phyloP scores from a whole-genome alignment of 2,329 filamentous ascomycete species.

The Zalaria sp. region DNA sequence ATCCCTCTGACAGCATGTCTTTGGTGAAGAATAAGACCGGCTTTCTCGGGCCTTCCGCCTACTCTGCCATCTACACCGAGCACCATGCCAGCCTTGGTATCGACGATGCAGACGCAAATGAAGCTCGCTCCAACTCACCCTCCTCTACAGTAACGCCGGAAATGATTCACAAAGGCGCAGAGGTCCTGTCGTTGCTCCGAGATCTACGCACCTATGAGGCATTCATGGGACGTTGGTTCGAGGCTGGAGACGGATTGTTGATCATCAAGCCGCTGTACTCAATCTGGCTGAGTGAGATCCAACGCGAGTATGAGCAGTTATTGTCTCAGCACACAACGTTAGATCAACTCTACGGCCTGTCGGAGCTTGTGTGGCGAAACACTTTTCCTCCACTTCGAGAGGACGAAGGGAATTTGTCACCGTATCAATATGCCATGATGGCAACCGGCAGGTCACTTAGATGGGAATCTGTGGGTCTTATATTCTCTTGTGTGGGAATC shows the following conservation, averaged over 20 bases:
- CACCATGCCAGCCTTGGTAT: conserved; percentile 12
- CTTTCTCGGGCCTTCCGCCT: conserved; percentile 18
- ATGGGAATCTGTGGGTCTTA: conserved; percentile 30
- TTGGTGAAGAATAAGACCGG: conserved; percentile 16
- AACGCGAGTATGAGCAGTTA: conserved; percentile 17
- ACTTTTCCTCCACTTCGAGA: conserved; percentile 20
- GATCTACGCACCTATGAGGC: conserved; percentile 17
- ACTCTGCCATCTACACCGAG: conserved; percentile 19
- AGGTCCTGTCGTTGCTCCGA: conserved; percentile 16
- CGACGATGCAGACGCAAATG: conserved; percentile 9
- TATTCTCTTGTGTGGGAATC: conserved; percentile 23
- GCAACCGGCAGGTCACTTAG: conserved; percentile 25
- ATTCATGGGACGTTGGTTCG: conserved; percentile 17
- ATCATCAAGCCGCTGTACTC: conserved; percentile 16
- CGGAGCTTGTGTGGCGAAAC: conserved; percentile 28
- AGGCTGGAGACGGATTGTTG: conserved; percentile 19
- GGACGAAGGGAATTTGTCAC: conserved; percentile 21
- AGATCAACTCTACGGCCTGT: conserved; percentile 20
- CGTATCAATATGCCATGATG: conserved; percentile 22
- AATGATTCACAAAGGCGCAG: conserved; percentile 18
- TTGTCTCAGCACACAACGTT: conserved; percentile 15
- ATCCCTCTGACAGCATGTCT: conserved; percentile 8
- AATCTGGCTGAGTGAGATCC: conserved; percentile 21
- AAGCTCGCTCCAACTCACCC: conserved; percentile 11
- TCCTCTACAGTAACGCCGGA: conserved; percentile 14